Evolutionary conservation across 768 basidiomycete genomes (phyloP), one percentile per base, ranked within the genome.

Genomic region (Boletus rubropictus): DNA sequence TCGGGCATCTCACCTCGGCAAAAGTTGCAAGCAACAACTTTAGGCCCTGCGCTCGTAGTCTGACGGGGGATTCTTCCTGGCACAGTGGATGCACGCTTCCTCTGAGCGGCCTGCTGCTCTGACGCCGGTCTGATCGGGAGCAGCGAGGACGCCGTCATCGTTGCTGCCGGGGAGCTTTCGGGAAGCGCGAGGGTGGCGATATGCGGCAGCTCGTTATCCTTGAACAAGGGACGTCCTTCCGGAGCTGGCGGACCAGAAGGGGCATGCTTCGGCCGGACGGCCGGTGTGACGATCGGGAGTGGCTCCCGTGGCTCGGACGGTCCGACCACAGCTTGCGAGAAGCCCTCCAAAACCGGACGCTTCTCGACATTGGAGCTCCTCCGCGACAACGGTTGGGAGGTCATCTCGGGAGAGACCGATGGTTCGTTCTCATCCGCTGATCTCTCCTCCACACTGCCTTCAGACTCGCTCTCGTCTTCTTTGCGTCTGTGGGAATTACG

Each of bases 11-110:
- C 59, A 89, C 89, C 86, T 72, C 89, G 78, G 67, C 89, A 91
- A 62, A 88, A 88, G 66, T 90, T 89, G 68, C 89, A 91, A 14
- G 89, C 89, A 20, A 91, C 87, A 11, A 89, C 84, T 61, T 90
- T 90, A 38, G 87, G 86, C 10, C 88, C 88, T 42, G 85, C 85
- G 48, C 74, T 82, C 29, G 80, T 79, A 40, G 73, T 67, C 57
- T 76, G 74, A 52, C 81, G 79, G 44, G 69, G 72, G 48, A 68
- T 77, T 59, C 81, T 82, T 33, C 77, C 82, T 38, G 81, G 81
- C 11, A 84, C 75, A 7, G 85, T 84, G 7, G 82, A 77, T 12
- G 84, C 77, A 40, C 86, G 80, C 61, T 81, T 82, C 57, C 86
- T 72, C 64, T 81, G 80, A 22, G 79, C 78, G 44, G 81, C 78